Conservation (phyloP, 768 basidiomycete species). For the Suillus plorans region DNA sequence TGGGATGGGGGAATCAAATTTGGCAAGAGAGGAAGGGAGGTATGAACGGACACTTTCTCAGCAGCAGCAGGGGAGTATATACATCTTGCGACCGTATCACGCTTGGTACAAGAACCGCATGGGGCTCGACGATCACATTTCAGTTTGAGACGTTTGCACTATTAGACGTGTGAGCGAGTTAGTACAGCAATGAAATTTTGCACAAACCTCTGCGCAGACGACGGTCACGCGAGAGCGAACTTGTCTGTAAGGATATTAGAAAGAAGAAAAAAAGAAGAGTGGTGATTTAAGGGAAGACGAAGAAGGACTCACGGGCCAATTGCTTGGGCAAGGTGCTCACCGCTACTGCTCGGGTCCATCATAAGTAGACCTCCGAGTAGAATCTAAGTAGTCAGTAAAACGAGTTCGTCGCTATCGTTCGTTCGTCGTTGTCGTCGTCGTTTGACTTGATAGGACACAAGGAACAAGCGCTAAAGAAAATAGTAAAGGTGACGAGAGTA, state of each 20-base stretch:
- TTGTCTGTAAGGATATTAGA: constrained; percentile 40
- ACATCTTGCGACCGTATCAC: constrained; percentile 71
- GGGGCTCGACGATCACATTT: constrained; percentile 81
- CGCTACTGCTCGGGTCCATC: neutral
- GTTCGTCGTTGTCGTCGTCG: neutral
- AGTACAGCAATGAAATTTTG: neutral
- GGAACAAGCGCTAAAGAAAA: constrained; percentile 5
- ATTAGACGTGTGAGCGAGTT: neutral
- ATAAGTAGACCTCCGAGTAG: neutral
- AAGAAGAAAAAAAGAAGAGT: constrained; percentile 12
- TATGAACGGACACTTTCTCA: constrained; percentile 71
- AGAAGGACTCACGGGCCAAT: constrained; percentile 31
- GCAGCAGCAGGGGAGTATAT: constrained; percentile 80
- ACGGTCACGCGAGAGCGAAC: constrained; percentile 78
- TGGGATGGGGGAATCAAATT: neutral
- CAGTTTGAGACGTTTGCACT: constrained; percentile 88
- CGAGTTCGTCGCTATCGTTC: neutral
- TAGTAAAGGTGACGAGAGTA: constrained; percentile 1
- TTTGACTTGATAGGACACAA: neutral
- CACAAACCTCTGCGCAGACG: constrained; percentile 73
- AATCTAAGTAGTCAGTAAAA: neutral
- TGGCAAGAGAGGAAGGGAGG: neutral
- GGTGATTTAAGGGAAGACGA: constrained; percentile 4
- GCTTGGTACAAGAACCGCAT: constrained; percentile 76
- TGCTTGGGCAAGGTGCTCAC: constrained; percentile 1